A percentile compares a stretch with the other conserved stretches of the same genome.
Evolutionary conservation across 352 stramenopile species (phyloP).

Genomic region (Pythium coloratum): DNA sequence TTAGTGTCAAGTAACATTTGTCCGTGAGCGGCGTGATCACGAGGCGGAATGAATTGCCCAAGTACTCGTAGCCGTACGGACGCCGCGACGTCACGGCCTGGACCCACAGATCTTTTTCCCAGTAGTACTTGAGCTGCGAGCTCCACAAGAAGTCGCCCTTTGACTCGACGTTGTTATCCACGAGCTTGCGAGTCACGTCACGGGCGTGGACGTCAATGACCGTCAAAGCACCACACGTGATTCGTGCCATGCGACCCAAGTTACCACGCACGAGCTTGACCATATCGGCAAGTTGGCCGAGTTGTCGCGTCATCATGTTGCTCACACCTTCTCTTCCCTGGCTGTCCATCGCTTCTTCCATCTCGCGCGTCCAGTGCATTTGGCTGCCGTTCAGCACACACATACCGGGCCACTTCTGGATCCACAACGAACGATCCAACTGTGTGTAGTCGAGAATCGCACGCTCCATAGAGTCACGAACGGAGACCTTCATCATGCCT

Average conservation of each 20-base stretch:
- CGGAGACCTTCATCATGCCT: conserved; percentile 91
- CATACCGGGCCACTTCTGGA: conserved; percentile 92
- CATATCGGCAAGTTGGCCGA: conserved; percentile 93
- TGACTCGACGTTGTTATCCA: conserved; percentile 85
- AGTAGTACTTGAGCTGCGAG: conserved; percentile 93
- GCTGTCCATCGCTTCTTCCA: conserved; percentile 85
- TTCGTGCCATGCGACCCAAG: conserved; percentile 83
- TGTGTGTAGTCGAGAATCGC: conserved; percentile 89
- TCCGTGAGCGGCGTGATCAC: conserved; percentile 97
- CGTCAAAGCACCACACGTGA: conserved; percentile 90
- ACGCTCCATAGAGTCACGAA: conserved; percentile 87
- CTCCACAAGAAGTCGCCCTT: conserved; percentile 90
- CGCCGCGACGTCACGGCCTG: conserved; percentile 90
- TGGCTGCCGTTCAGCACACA: conserved; percentile 92
- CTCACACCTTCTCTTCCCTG: conserved; percentile 74
- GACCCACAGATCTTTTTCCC: conserved; percentile 88
- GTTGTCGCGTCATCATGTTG: conserved; percentile 78
- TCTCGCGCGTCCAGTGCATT: conserved; percentile 93
- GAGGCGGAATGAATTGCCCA: conserved; percentile 95
- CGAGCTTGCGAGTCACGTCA: conserved; percentile 92
- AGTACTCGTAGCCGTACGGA: conserved; percentile 96
- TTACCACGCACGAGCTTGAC: conserved; percentile 91
- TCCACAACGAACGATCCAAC: conserved; percentile 87
- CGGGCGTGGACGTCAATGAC: conserved; percentile 96
- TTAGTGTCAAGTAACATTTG: conserved; percentile 96